A percentile compares a stretch with the other conserved stretches of the same genome.
phyloP scores from a whole-genome alignment of 2,329 filamentous ascomycete genomes.

The Neofusicoccum laricinum region DNA sequence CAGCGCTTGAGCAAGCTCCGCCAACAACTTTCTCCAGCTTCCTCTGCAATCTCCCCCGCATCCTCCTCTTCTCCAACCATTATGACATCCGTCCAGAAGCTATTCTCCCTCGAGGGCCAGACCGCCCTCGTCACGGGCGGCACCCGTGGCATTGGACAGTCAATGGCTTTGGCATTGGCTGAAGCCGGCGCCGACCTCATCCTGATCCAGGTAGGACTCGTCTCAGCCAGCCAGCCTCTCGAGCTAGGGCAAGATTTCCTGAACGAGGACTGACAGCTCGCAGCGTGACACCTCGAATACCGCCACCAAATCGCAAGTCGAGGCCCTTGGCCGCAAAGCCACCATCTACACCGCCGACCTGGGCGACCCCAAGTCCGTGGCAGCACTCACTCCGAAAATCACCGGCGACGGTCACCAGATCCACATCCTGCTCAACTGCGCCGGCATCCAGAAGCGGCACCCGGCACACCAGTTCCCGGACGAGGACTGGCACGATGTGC shows the following conservation, averaged over 20 bases:
- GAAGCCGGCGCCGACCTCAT: constrained; percentile 51
- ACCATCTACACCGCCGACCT: constrained; percentile 70
- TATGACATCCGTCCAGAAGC: constrained; percentile 38
- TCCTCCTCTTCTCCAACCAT: constrained; percentile 20
- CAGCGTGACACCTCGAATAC: constrained; percentile 56
- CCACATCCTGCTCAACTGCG: constrained; percentile 80
- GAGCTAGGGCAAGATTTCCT: background rate
- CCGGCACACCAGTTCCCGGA: constrained; percentile 73
- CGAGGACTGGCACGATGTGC: constrained; percentile 73
- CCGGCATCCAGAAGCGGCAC: constrained; percentile 79
- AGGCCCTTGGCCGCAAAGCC: constrained; percentile 63
- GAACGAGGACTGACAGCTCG: background rate
- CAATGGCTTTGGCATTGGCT: constrained; percentile 50
- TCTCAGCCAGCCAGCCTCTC: background rate
- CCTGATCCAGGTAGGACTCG: constrained; percentile 44
- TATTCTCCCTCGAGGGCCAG: constrained; percentile 51
- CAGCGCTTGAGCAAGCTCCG: background rate
- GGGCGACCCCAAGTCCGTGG: constrained; percentile 57
- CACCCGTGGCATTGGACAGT: constrained; percentile 50
- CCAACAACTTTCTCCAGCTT: background rate
- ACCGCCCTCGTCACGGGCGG: constrained; percentile 50
- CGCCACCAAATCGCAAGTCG: constrained; percentile 60
- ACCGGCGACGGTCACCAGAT: constrained; percentile 63
- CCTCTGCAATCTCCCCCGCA: constrained; percentile 24
- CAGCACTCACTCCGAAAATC: constrained; percentile 58